Conservation (phyloP, 2,329 filamentous ascomycete genomes). For the Neofusicoccum parvum region DNA sequence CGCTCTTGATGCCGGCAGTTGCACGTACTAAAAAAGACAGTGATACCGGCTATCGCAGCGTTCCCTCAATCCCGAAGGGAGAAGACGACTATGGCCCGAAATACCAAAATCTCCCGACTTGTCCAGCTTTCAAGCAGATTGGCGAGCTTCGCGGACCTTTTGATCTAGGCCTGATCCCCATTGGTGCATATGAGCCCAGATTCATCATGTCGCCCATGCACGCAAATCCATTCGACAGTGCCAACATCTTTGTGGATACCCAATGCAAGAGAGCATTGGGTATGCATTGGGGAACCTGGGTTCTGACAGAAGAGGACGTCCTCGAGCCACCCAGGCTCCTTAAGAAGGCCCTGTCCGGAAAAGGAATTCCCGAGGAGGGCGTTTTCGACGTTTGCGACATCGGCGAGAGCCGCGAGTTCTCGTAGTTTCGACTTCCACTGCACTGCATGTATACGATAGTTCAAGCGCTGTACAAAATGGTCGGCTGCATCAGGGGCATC, state of each 20-base stretch:
- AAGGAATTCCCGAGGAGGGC: constrained; percentile 68
- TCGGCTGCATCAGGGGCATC: background rate
- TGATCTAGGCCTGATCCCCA: constrained; percentile 88
- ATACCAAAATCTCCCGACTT: constrained; percentile 65
- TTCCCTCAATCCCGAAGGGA: constrained; percentile 64
- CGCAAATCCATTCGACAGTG: constrained; percentile 81
- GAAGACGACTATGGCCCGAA: constrained; percentile 73
- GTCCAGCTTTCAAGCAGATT: constrained; percentile 84
- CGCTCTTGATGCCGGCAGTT: background rate
- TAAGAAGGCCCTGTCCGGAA: constrained; percentile 69
- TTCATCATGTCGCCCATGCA: constrained; percentile 79
- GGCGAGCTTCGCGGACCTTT: constrained; percentile 80
- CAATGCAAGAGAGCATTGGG: constrained; percentile 75
- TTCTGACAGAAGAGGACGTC: constrained; percentile 81
- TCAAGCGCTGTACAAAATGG: background rate
- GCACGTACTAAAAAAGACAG: constrained; percentile 48
- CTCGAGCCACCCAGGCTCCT: constrained; percentile 77
- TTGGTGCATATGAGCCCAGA: constrained; percentile 82
- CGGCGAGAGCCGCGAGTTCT: constrained; percentile 77
- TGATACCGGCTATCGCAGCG: constrained; percentile 86
- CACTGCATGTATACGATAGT: background rate
- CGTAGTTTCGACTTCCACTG: constrained; percentile 5
- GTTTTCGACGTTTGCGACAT: constrained; percentile 83
- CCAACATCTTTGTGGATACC: constrained; percentile 87
- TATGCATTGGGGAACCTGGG: constrained; percentile 92